phyloP scores from a whole-genome alignment of 2,329 filamentous ascomycete genomes.

The Venturia aucupariae region DNA sequence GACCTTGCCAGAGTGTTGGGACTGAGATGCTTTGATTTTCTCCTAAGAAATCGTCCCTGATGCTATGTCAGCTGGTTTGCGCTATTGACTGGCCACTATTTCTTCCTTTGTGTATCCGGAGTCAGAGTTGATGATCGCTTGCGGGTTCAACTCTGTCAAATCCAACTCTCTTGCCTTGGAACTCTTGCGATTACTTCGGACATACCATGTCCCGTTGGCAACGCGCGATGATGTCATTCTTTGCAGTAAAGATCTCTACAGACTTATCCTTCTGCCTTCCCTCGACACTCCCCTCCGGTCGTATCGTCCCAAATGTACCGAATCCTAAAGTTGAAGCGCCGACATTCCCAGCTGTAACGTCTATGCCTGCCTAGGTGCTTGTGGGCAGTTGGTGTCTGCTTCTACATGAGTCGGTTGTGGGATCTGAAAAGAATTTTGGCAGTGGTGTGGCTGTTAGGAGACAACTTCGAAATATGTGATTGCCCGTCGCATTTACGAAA shows the following conservation, averaged over 20 bases:
- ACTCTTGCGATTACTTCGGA: background rate
- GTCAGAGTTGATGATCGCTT: background rate
- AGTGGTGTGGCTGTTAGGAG: too few relatives aligned
- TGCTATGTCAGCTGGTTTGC: too few relatives aligned
- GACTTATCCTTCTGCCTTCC: too few relatives aligned
- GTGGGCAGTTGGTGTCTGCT: background rate
- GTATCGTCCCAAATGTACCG: background rate
- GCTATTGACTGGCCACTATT: too few relatives aligned
- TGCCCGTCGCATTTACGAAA: too few relatives aligned
- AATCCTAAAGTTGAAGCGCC: background rate
- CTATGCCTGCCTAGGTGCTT: background rate
- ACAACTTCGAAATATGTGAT: too few relatives aligned
- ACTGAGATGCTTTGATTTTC: too few relatives aligned
- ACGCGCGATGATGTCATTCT: background rate
- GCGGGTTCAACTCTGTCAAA: background rate
- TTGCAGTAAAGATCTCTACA: background rate
- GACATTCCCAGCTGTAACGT: background rate
- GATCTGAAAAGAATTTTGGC: too few relatives aligned
- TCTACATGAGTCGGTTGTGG: too few relatives aligned
- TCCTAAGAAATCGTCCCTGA: too few relatives aligned
- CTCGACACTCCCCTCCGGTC: background rate
- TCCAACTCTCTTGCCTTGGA: background rate
- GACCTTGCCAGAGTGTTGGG: too few relatives aligned
- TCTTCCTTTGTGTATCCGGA: background rate
- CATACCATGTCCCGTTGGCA: background rate